Base-by-base conservation (phyloP, 371 early-diverging fungal genomes). In the Apophysomyces trapeziformis region DNA sequence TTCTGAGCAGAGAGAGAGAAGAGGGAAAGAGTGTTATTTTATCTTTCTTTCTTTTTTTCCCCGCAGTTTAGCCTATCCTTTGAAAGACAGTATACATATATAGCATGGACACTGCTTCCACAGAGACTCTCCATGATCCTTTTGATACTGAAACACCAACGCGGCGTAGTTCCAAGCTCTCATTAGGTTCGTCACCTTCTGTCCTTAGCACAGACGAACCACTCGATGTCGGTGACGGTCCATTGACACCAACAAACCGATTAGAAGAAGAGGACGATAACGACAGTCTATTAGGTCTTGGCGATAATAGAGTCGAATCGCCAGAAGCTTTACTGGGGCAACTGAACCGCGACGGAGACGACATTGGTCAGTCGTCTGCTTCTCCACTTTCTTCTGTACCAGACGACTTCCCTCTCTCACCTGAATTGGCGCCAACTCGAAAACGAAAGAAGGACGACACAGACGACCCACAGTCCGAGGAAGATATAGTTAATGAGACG, bases 401-500 rank as follows among this genome's bases (percentile, higher is more conserved):
- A 8, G 62, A 61, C 36, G 62, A 61, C 18, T 61, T 43, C 6
- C 45, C 62, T n/a, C 62, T 61, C 36, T 61, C 62, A 7, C 62
- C 62, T 18, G 46, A 36, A 36, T 46, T 46, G 26, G 62, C 41
- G 8, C 62, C 14, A 14, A 45, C 41, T 21, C 13, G 62, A 18
- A 61, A 61, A 45, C 62, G 62, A 8, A 57, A 16, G 26, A 37
- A 57, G 57, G 57, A 57, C 26, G 57, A 57, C 11, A 37, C 11
- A 32, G 36, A 36, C 36, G 18, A 37, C 26, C 21, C 18, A 16
- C 57, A 18, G 32, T 57, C 38, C 57, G 57, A 57, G 57, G 46
- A 45, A 16, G 46, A 45, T 2, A 5, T 7, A 7, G 13, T 45
- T 16, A 13, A 5, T 32, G 57, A 57, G 7, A 57, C 13, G 2